These are phyloP conservation scores for Vicia villosa DNA, from an alignment of 306 rosid species.

Conservation along the genomic window DNA sequence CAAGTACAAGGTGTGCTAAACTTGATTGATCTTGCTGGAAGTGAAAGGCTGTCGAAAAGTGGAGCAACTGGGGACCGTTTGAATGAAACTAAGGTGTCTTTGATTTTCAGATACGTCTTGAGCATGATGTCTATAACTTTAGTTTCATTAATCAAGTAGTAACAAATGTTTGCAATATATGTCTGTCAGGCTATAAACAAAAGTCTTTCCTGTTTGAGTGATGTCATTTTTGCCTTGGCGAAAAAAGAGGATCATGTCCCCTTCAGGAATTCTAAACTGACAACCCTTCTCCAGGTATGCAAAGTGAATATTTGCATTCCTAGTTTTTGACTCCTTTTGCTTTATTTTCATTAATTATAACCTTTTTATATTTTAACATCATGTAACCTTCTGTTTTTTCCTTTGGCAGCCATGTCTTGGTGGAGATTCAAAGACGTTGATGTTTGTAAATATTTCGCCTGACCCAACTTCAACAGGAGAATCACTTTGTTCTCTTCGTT, in stretches of 20 bases:
- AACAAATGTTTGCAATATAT: slow-evolving; percentile 9
- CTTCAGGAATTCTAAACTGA: slow-evolving; percentile 84
- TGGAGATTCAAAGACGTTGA: slow-evolving; percentile 86
- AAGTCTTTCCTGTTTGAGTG: slow-evolving; percentile 83
- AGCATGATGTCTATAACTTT: neutral
- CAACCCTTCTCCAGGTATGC: slow-evolving; percentile 87
- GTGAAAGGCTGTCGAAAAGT: slow-evolving; percentile 88
- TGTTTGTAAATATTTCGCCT: slow-evolving; percentile 89
- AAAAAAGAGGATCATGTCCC: slow-evolving; percentile 94
- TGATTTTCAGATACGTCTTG: slow-evolving; percentile 15
- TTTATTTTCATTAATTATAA: slow-evolving; percentile 6
- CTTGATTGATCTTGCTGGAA: slow-evolving; percentile 93
- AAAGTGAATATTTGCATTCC: neutral
- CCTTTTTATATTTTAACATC: neutral
- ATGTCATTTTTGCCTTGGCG: slow-evolving; percentile 89
- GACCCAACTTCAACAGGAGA: slow-evolving; percentile 75
- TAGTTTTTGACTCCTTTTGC: neutral
- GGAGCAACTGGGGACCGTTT: slow-evolving; percentile 93
- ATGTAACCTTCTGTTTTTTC: neutral
- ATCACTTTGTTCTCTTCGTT: slow-evolving; percentile 88
- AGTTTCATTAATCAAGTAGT: neutral
- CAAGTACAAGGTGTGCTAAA: slow-evolving; percentile 93
- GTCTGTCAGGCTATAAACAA: slow-evolving; percentile 76
- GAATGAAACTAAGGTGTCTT: slow-evolving; percentile 91
- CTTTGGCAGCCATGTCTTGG: slow-evolving; percentile 84